phyloP scores from a whole-genome alignment of 331 rosid genomes.

The Quercus tomentella region DNA sequence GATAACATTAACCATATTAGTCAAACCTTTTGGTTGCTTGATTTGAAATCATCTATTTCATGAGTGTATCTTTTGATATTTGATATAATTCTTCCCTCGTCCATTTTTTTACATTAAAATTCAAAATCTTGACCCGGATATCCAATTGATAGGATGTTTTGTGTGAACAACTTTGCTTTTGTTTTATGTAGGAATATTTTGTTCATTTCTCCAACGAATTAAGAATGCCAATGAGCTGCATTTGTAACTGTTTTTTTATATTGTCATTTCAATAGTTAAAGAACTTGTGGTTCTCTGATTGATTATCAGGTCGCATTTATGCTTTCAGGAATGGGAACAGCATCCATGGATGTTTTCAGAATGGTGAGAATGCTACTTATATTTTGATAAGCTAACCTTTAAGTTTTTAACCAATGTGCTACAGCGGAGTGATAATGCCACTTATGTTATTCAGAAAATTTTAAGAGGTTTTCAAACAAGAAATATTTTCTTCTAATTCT shows the following conservation, averaged over 20 bases:
- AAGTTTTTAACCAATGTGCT: too few relatives aligned
- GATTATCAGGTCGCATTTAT: constrained; percentile 76
- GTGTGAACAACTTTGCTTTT: background rate
- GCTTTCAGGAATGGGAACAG: constrained; percentile 93
- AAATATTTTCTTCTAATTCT: background rate
- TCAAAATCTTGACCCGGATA: background rate
- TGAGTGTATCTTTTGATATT: background rate
- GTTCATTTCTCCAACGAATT: background rate
- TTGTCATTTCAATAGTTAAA: constrained; percentile 12
- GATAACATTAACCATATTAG: too few relatives aligned
- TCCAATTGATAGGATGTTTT: background rate
- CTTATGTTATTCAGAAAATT: background rate
- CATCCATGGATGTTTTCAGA: constrained; percentile 77
- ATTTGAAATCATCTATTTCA: background rate
- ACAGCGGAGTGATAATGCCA: constrained; percentile 25
- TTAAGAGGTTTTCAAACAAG: background rate
- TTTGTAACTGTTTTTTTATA: background rate
- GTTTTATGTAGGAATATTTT: background rate
- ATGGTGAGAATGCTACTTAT: constrained; percentile 38
- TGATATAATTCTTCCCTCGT: background rate
- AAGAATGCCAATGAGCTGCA: background rate
- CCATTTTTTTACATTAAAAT: background rate
- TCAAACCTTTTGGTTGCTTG: too few relatives aligned
- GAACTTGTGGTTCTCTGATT: constrained; percentile 8
- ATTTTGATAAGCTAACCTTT: too few relatives aligned